phyloP scores from a whole-genome alignment of 257 asterid species.

The Solanum sejunctum region DNA sequence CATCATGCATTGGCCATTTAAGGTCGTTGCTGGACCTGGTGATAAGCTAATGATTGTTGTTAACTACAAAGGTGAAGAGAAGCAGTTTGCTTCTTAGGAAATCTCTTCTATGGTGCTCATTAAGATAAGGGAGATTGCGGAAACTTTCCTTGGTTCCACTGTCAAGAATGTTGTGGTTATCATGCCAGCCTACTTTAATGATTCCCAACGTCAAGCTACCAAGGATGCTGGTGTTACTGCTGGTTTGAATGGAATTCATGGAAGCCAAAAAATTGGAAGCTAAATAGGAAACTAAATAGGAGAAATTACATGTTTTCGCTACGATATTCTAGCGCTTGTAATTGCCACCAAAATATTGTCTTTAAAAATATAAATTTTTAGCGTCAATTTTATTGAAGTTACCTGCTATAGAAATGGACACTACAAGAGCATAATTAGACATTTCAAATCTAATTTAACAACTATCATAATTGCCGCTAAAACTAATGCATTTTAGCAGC shows the following conservation, averaged over 20 bases:
- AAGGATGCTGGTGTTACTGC: conserved; percentile 2
- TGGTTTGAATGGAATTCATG: background rate
- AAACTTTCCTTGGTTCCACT: background rate
- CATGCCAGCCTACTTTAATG: background rate
- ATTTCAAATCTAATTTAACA: too few relatives aligned
- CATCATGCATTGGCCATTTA: background rate
- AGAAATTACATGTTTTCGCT: too few relatives aligned
- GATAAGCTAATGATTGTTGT: background rate
- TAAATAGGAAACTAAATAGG: too few relatives aligned
- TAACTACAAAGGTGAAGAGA: conserved; percentile 1
- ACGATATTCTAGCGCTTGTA: too few relatives aligned
- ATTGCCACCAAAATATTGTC: too few relatives aligned
- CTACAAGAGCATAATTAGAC: too few relatives aligned
- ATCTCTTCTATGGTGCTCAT: background rate
- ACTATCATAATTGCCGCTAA: too few relatives aligned
- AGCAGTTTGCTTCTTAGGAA: background rate
- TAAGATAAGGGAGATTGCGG: background rate
- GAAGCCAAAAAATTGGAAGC: too few relatives aligned
- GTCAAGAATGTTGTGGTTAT: background rate
- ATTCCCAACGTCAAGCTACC: background rate
- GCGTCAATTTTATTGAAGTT: too few relatives aligned
- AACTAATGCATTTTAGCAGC: too few relatives aligned
- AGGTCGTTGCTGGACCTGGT: background rate
- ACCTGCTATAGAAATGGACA: too few relatives aligned
- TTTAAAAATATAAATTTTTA: too few relatives aligned